A percentile compares a stretch with the other conserved stretches of the same genome.
Evolutionary conservation across 257 asterid genomes (phyloP).

Genomic region (Solanum chmielewskii): DNA sequence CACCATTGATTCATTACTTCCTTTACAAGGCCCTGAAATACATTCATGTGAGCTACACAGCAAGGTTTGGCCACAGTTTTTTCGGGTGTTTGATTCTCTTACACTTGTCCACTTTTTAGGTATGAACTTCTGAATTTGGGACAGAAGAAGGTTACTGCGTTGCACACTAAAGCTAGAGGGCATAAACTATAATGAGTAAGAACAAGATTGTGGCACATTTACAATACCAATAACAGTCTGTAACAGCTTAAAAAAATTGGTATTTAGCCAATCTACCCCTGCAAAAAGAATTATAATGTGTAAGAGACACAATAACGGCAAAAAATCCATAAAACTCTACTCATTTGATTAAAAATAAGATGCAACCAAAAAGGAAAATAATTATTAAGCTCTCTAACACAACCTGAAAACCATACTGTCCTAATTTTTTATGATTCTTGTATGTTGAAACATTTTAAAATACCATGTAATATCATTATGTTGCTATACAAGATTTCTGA

Average conservation of each 20-base stretch:
- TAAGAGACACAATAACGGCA: neutral
- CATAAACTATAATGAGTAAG: constrained; percentile 23
- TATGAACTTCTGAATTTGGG: constrained; percentile 35
- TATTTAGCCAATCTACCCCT: neutral
- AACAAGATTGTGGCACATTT: constrained; percentile 8
- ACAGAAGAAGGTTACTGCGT: constrained; percentile 25
- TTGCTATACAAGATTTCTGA: neutral
- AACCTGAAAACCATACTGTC: neutral
- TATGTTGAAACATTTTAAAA: neutral
- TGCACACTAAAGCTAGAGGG: constrained; percentile 26
- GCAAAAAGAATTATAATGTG: neutral
- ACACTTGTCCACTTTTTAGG: constrained; percentile 42
- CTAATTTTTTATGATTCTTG: neutral
- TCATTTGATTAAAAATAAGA: neutral
- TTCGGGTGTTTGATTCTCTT: constrained; percentile 2
- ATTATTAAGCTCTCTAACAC: neutral
- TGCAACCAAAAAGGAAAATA: neutral
- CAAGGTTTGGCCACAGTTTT: neutral
- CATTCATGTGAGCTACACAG: neutral
- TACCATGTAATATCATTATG: neutral
- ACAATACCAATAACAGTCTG: neutral
- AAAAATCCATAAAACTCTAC: neutral
- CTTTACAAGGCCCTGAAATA: constrained; percentile 5
- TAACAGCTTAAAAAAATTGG: neutral
- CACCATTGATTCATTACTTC: constrained; percentile 32